Evolutionary conservation across 257 asterid genomes (phyloP).

Genomic region (Nicotiana knightiana): DNA sequence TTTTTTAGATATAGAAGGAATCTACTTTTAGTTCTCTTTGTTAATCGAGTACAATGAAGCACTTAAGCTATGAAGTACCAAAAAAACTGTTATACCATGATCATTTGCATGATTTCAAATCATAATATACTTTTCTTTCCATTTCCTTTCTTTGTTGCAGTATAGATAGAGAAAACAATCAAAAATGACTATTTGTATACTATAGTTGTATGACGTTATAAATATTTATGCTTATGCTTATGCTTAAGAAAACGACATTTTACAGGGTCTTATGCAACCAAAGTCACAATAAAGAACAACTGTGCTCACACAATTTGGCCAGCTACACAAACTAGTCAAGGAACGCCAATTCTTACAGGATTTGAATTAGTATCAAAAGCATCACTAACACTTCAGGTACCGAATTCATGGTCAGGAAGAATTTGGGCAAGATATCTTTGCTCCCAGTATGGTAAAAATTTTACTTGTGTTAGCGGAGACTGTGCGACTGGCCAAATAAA

Average conservation of each 20-base stretch:
- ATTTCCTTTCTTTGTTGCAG: no score
- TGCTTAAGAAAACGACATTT: not conserved
- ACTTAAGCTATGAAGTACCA: no score
- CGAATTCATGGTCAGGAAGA: constrained; percentile 46
- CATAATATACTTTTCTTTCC: no score
- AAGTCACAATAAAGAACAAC: constrained; percentile 32
- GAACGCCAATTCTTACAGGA: constrained; percentile 25
- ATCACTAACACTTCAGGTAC: constrained; percentile 1
- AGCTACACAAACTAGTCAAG: constrained; percentile 36
- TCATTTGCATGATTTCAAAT: no score
- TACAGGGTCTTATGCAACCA: constrained; percentile 30
- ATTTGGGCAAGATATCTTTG: constrained; percentile 47
- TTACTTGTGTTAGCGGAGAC: constrained; percentile 39
- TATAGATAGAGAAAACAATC: no score
- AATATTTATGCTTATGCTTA: not conserved
- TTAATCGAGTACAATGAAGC: no score
- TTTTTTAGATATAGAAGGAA: not conserved
- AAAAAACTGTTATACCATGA: no score
- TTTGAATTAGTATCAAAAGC: constrained; percentile 28
- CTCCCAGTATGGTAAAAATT: constrained; percentile 11
- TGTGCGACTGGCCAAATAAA: constrained; percentile 26
- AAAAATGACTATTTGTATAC: no score
- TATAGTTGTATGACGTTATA: no score
- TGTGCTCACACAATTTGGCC: constrained; percentile 51
- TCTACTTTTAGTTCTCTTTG: no score